These are phyloP conservation scores for Vicia faba DNA, from an alignment of 306 rosid species.

Conservation along the genomic window DNA sequence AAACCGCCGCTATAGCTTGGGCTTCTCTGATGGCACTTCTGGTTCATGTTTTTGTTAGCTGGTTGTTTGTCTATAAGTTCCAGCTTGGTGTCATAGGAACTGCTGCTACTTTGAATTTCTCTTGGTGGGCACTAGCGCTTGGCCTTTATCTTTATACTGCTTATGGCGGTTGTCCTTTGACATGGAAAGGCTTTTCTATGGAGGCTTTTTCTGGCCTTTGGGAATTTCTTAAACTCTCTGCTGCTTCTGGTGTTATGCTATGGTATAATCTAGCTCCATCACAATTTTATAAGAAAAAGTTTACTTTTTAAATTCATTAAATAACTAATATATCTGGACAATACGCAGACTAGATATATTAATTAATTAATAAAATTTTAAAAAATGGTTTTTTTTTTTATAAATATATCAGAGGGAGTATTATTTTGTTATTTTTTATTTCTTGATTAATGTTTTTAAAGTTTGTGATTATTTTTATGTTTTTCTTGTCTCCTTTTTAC, in stretches of 20 bases:
- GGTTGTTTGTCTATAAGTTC: slow-evolving; percentile 63
- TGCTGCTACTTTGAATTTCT: slow-evolving; percentile 54
- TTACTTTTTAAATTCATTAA: too few species aligned
- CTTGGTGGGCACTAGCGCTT: slow-evolving; percentile 68
- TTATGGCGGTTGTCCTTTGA: slow-evolving; percentile 68
- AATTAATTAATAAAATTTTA: too few species aligned
- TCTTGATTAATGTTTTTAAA: too few species aligned
- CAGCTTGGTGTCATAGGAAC: slow-evolving; percentile 61
- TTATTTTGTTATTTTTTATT: too few species aligned
- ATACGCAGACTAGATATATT: too few species aligned
- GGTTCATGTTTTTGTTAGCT: slow-evolving; percentile 54
- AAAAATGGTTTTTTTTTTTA: too few species aligned
- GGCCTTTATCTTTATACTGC: slow-evolving; percentile 52
- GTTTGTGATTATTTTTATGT: too few species aligned
- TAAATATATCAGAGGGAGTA: neutral
- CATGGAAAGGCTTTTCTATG: slow-evolving; percentile 78
- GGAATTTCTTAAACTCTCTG: slow-evolving; percentile 75
- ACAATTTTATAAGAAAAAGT: too few species aligned
- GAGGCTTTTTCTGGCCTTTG: slow-evolving; percentile 80
- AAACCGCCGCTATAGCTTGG: slow-evolving; percentile 54
- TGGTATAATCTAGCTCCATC: too few species aligned
- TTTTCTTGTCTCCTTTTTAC: neutral
- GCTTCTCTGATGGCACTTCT: slow-evolving; percentile 45
- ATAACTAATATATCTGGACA: too few species aligned
- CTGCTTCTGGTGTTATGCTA: slow-evolving; percentile 79